Evolutionary conservation across 106 monocot species (phyloP).

Genomic region (Chionographis japonica): DNA sequence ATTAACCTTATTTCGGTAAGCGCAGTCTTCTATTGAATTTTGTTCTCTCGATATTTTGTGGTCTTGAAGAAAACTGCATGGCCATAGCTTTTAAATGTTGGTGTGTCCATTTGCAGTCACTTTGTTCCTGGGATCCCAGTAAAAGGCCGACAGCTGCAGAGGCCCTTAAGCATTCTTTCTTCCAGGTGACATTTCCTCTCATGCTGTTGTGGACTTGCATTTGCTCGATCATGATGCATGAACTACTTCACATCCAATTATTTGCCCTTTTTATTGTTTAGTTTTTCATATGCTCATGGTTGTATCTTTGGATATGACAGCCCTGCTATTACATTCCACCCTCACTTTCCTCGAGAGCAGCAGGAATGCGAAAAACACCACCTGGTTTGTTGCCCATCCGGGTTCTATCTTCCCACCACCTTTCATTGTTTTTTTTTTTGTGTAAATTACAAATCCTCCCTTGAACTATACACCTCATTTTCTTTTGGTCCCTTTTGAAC

Average conservation of each 20-base stretch:
- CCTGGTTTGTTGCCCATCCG: slow-evolving; percentile 31
- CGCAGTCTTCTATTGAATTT: not conserved
- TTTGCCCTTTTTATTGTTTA: not conserved
- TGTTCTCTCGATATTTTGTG: not conserved
- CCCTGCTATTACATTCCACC: slow-evolving; percentile 62
- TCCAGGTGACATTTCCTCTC: slow-evolving; percentile 29
- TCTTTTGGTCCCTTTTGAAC: too few relatives aligned
- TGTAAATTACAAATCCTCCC: too few relatives aligned
- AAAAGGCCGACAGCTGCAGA: slow-evolving; percentile 62
- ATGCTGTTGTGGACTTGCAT: not conserved
- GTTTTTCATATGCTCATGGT: not conserved
- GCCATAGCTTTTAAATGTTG: not conserved
- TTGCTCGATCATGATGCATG: not conserved
- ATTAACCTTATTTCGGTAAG: slow-evolving; percentile 61
- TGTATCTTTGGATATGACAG: slow-evolving; percentile 19
- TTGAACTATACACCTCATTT: too few relatives aligned
- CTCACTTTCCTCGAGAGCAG: slow-evolving; percentile 32
- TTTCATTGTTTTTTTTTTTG: too few relatives aligned
- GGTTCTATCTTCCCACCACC: not conserved
- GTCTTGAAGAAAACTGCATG: not conserved
- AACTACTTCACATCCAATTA: not conserved
- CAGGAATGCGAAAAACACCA: slow-evolving; percentile 27
- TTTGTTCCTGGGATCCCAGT: slow-evolving; percentile 68
- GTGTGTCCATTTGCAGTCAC: slow-evolving; percentile 21
- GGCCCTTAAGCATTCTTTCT: slow-evolving; percentile 64